Evolutionary conservation across 1,284 basidiomycete species (phyloP).

Genomic region (Ceratobasidium theobromae): DNA sequence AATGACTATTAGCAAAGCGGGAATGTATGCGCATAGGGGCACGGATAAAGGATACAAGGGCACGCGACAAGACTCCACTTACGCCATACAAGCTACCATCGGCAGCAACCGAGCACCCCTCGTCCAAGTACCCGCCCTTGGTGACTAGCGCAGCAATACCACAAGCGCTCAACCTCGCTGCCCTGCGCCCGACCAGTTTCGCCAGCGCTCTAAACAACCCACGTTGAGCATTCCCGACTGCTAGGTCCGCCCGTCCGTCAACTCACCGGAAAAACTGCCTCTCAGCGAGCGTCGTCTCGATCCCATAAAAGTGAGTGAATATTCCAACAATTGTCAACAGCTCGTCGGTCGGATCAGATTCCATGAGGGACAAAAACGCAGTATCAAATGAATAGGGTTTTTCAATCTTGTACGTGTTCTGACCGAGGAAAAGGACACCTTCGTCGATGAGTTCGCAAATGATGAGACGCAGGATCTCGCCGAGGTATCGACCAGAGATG

Average conservation of each 20-base stretch:
- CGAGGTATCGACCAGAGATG: constrained; percentile 96
- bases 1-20: too few species aligned
- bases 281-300: constrained; percentile 92
- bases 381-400: constrained; percentile 92
- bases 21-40: neutral
- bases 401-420: constrained; percentile 97
- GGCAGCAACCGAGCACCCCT: constrained; percentile 86
- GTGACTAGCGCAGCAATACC: constrained; percentile 93
- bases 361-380: constrained; percentile 95
- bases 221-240: neutral
- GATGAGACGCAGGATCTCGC: constrained; percentile 92
- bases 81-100: constrained; percentile 94
- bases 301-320: constrained; percentile 92
- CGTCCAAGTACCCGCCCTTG: constrained; percentile 88
- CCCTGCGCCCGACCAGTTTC: constrained; percentile 84
- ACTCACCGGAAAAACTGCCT: constrained; percentile 78
- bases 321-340: constrained; percentile 95
- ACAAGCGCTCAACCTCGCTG: constrained; percentile 85
- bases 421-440: constrained; percentile 94
- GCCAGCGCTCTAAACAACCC: constrained; percentile 65
- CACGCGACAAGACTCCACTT: constrained; percentile 41
- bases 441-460: constrained; percentile 96
- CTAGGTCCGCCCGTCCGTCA: neutral
- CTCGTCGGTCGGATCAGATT: constrained; percentile 97
- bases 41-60: neutral